Evolutionary conservation across 1,284 basidiomycete genomes (phyloP), one percentile per base, ranked within the genome.

Genomic region (Irpex sp.): DNA sequence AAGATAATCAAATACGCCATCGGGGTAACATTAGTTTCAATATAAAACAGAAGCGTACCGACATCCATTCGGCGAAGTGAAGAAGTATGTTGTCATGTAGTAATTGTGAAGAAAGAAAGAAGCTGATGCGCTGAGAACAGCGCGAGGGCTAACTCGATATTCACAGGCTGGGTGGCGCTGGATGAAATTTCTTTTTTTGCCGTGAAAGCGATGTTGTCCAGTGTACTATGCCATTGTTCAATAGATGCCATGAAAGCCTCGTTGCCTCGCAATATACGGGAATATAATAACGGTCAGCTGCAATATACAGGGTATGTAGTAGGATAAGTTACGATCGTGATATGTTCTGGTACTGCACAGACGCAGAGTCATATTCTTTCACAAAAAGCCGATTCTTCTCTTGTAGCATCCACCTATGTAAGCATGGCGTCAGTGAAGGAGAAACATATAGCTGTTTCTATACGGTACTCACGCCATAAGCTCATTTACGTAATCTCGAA

Each of bases 401-500:
- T 70, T 85, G 82, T 70, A 88, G 86, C 86, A 96, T 90, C 82
- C 89, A 96, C 27, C 94, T 96, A 75, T 45, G 45, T 1, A 1
- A 38, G 18, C 20, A 13, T 22, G 3, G 49, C 49, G 49, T 54
- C 3, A 54, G 49, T 54, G 68, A 38, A 71, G 68, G 70, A 66
- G 71, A 71, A 11, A 66, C 38, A 58, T 42, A 7, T 65, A 66
- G 2, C 56, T 68, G 20, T 66, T 70, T 6, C 62, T 32, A 59
- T 65, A 59, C 56, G 13, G 2, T 7, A 90, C 96, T 74, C 79
- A 99, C 96, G 86, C 85, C 78, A 99, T 87, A 71, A 99, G 87
- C 77, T 98, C 96, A 74, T 95, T 94, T 71, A 97, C 91, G 81
- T 99, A 97, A 75, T 99, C 97, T 75, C 93, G 88, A 15, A 99